Percentiles rank a stretch among this genome's conserved stretches.
These are phyloP conservation scores for Trametes elegans DNA, from an alignment of 768 basidiomycete genomes.

Conservation along the genomic window DNA sequence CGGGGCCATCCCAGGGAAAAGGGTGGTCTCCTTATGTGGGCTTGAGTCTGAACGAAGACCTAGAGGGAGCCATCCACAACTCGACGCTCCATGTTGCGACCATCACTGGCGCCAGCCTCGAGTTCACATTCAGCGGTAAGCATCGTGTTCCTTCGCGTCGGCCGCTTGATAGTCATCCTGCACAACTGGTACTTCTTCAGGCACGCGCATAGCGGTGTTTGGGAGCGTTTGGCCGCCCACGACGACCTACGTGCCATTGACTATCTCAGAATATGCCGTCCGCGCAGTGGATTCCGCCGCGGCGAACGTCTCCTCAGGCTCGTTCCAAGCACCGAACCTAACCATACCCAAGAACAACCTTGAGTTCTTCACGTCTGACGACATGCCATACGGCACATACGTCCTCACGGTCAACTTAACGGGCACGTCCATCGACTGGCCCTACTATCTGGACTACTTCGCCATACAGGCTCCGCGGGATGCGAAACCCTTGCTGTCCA, in stretches of 20 bases:
- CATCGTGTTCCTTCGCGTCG: neutral
- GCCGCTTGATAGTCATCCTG: neutral
- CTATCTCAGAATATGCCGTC: neutral
- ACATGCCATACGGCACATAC: neutral
- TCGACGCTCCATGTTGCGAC: neutral
- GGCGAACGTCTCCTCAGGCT: neutral
- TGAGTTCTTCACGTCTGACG: neutral
- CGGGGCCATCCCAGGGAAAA: neutral
- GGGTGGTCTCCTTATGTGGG: neutral
- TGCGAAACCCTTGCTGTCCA: neutral
- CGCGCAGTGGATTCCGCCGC: neutral
- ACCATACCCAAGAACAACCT: neutral
- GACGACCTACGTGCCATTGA: neutral
- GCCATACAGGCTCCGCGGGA: neutral
- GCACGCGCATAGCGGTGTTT: neutral
- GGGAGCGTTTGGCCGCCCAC: conserved; percentile 1
- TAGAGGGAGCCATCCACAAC: neutral
- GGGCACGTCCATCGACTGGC: neutral
- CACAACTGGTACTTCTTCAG: neutral
- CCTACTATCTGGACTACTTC: conserved; percentile 1
- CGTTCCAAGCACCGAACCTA: neutral
- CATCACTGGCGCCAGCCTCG: neutral
- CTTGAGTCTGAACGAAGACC: neutral
- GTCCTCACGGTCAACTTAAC: neutral
- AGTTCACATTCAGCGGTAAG: neutral